Base-by-base conservation (phyloP, 2,329 filamentous ascomycete genomes). In the Chaetomiaceae sp. region DNA sequence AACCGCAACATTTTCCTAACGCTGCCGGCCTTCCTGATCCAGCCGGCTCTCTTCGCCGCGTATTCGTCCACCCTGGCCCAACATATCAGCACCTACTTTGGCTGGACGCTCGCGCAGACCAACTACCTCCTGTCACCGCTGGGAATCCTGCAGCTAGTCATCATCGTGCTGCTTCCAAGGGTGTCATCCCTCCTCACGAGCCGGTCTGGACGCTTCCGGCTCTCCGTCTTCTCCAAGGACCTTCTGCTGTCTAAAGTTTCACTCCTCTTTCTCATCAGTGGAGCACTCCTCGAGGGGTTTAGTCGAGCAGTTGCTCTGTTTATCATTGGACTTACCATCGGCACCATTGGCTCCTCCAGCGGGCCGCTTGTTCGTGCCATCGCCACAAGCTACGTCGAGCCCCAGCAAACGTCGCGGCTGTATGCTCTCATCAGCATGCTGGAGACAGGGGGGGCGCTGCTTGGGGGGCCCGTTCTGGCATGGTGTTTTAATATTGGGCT, bases 81-180 rank as follows among this genome's bases (percentile, higher is more conserved):
- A 27, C 53, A 60, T 30, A 53, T 60, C 17, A 59, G 58, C 52
- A 58, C 54, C 6, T 60, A 59, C 44, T 60, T 60, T 37, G 55
- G 55, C 10, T 60, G 58, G 58, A 59, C 46, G 5, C 34, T 60
- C 7, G 57, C 57, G 0, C 48, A 59, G 35, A 55, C 57, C 9
- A 58, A 39, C 17, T 60, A 59, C 31, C 54, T 53, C 9, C 53
- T 60, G 14, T 48, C 52, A 2, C 57, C 57, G 3, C 48, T 59
- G 3, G 23, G 42, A 17, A 19, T 59, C 5, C 44, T 60, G 3
- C 54, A 59, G 8, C 54, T 60, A 10, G 21, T 50, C 30, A 27
- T 58, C 14, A 49, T 60, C 20, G 40, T 53, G 17, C 23, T 54
- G 3, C 30, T 59, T 3, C 58, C 58, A 0, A 33, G 27, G 17